Evolutionary conservation across 2,329 filamentous ascomycete species (phyloP), one percentile per base, ranked within the genome.

Genomic region (Epichloe elymi): DNA sequence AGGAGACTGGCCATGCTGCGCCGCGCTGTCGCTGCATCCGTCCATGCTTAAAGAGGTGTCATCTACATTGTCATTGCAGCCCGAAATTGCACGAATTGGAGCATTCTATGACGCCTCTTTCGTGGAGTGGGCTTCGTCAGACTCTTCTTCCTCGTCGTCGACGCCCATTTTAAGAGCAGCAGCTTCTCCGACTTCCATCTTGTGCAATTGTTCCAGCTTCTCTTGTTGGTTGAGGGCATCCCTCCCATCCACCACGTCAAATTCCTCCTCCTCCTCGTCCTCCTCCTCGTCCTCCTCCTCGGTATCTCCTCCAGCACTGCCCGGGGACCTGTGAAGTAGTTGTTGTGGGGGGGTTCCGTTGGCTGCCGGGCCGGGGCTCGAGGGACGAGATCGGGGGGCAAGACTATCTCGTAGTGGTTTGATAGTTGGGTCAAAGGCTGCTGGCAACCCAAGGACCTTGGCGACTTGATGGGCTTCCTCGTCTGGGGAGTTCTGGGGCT

Each of bases 401-500:
- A 53, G 56, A n/a, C 50, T 59, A 2, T 58, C 63, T 46, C 73
- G 69, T 46, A 78, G 67, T 0, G 77, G 75, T 57, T 81, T 83
- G 56, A 83, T 74, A 1, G 79, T 82, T 1, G 80, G 79, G 55
- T 84, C 80, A 55, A 82, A 84, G 23, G 72, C 67, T 3, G 79
- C 79, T 0, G 80, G 80, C 2, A 84, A 65, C 0, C 80, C 80
- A 10, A 84, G 70, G 15, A 79, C 81, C 54, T 77, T 74, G 43
- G 80, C 80, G 6, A 85, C 81, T 51, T 75, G 74, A 56, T 83
- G 80, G 0, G 80, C 80, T 63, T 85, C 81, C 54, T 81, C 78
- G 56, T 82, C 79, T 2, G 77, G 67, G 1, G 76, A 76, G 41
- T 79, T 70, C 40, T 71, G 68, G 2, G 73, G 68, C 61, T 80